These are phyloP conservation scores for Pyrus pyrifolia DNA, from an alignment of 306 rosid genomes.

Conservation along the genomic window DNA sequence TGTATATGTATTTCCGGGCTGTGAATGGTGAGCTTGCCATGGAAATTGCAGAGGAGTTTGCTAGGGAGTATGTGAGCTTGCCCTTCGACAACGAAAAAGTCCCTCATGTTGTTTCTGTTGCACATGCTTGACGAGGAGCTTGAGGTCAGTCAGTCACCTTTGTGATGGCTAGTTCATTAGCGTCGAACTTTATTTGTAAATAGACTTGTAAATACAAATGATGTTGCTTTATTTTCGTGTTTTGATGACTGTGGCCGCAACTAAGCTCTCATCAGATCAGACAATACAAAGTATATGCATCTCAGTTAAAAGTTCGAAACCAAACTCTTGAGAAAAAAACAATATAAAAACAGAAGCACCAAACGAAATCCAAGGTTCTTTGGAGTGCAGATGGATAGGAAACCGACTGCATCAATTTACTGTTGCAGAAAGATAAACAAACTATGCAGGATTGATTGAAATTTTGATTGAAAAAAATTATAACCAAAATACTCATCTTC, in stretches of 20 bases:
- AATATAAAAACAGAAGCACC: too few relatives aligned
- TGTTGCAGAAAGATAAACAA: too few relatives aligned
- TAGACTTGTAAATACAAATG: neutral
- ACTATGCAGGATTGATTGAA: too few relatives aligned
- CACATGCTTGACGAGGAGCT: neutral
- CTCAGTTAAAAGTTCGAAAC: conserved; percentile 1
- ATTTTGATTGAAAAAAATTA: too few relatives aligned
- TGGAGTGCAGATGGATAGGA: too few relatives aligned
- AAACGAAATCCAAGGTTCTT: too few relatives aligned
- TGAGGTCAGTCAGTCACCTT: conserved; percentile 13
- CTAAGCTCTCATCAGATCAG: too few relatives aligned
- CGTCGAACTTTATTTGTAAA: neutral
- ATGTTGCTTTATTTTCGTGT: neutral
- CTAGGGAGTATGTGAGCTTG: conserved; percentile 39
- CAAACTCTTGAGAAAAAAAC: conserved; percentile 1
- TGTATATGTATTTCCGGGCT: too few relatives aligned
- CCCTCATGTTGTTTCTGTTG: conserved; percentile 65
- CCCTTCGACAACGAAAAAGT: conserved; percentile 64
- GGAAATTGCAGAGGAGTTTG: conserved; percentile 60
- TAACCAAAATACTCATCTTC: too few relatives aligned
- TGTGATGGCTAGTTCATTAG: neutral
- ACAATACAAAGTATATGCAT: neutral
- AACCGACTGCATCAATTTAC: too few relatives aligned
- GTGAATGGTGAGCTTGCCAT: too few relatives aligned
- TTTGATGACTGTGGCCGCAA: neutral